A percentile compares a stretch with the other conserved stretches of the same genome.
phyloP scores from a whole-genome alignment of 768 basidiomycete species.

The Phylloporus sp. region DNA sequence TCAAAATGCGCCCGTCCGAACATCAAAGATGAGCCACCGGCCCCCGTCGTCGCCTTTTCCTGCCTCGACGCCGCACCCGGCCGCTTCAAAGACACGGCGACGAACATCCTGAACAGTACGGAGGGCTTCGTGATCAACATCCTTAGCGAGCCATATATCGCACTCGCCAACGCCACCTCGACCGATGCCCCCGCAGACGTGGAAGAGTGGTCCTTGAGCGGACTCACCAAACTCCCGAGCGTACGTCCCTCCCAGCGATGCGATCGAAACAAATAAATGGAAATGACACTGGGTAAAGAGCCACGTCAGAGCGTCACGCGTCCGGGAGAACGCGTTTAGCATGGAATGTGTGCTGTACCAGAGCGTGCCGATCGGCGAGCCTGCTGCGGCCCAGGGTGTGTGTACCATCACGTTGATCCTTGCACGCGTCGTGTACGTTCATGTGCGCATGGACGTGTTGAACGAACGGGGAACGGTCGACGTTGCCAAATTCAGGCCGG shows the following conservation, averaged over 20 bases:
- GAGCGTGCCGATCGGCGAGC: conserved; percentile 30
- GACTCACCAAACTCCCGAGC: conserved; percentile 16
- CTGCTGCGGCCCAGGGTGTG: conserved; percentile 21
- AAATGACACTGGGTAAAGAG: conserved; percentile 16
- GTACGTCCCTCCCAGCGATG: background rate
- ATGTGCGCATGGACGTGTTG: conserved; percentile 39
- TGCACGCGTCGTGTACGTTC: conserved; percentile 37
- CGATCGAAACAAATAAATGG: too few species aligned
- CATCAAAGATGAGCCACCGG: conserved; percentile 19
- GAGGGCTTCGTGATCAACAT: conserved; percentile 48
- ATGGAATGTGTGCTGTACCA: conserved; percentile 43
- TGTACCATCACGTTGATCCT: conserved; percentile 32
- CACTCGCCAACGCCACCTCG: conserved; percentile 35
- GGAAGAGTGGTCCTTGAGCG: conserved; percentile 39
- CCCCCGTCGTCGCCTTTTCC: conserved; percentile 38
- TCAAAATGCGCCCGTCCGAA: background rate
- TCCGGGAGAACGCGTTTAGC: conserved; percentile 43
- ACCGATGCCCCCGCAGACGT: conserved; percentile 35
- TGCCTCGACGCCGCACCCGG: conserved; percentile 11
- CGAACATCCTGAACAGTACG: conserved; percentile 38
- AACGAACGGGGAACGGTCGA: conserved; percentile 34
- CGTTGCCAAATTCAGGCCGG: conserved; percentile 30
- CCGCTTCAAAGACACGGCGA: conserved; percentile 38
- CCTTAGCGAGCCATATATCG: conserved; percentile 46
- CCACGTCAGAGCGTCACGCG: conserved; percentile 36